These are phyloP conservation scores for Lithohypha guttulata DNA, from an alignment of 2,329 filamentous ascomycete species.

Conservation along the genomic window DNA sequence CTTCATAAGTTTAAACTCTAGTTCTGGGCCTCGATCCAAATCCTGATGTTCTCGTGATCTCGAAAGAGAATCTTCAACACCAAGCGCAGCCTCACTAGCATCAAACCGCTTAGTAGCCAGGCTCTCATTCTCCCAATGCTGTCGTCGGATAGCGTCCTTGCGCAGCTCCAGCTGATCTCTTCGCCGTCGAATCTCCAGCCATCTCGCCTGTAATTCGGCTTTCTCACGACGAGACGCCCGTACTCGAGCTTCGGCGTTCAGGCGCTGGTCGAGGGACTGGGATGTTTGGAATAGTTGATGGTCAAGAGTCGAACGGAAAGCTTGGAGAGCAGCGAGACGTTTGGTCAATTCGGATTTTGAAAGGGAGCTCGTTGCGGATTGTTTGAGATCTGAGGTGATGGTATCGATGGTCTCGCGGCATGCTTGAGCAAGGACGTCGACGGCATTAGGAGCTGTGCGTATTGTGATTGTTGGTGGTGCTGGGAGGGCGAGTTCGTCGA, in stretches of 20 bases:
- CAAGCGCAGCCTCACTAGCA: constrained; percentile 25
- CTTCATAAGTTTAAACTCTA: constrained; percentile 34
- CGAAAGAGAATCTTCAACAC: constrained; percentile 33
- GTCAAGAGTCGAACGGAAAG: constrained; percentile 38
- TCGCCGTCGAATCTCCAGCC: constrained; percentile 38
- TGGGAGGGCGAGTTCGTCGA: constrained; percentile 18
- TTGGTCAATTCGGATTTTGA: constrained; percentile 31
- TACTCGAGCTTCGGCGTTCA: constrained; percentile 35
- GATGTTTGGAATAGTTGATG: constrained; percentile 42
- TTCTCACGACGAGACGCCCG: constrained; percentile 37
- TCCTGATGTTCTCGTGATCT: constrained; percentile 25
- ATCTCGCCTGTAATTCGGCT: constrained; percentile 35
- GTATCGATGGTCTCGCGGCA: constrained; percentile 40
- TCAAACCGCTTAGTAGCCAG: constrained; percentile 21
- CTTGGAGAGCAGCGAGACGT: constrained; percentile 38
- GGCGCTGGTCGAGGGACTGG: constrained; percentile 42
- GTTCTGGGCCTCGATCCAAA: constrained; percentile 25
- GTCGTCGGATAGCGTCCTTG: constrained; percentile 38
- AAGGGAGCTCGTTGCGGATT: constrained; percentile 26
- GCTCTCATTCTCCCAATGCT: constrained; percentile 32
- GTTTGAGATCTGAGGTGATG: constrained; percentile 34
- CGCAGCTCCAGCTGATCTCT: constrained; percentile 40
- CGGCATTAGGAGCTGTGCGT: constrained; percentile 38
- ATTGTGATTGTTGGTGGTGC: constrained; percentile 27
- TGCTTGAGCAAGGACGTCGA: constrained; percentile 42